phyloP scores from a whole-genome alignment of 306 rosid species.

The Vigna unguiculata region DNA sequence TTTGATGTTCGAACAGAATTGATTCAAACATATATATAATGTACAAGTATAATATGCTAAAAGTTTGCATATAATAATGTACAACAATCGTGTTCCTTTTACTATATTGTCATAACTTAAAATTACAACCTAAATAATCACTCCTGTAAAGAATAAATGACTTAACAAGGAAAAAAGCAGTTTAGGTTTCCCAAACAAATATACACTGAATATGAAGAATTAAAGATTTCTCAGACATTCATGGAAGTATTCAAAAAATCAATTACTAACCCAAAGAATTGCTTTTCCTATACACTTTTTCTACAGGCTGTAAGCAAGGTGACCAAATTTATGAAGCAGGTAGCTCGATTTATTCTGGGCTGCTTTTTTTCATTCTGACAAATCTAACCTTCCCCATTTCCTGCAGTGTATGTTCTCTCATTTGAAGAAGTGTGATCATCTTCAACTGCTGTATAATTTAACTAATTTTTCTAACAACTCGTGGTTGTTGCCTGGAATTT shows the following conservation, averaged over 20 bases:
- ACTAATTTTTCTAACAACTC: conserved; percentile 78
- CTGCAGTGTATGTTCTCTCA: conserved; percentile 30
- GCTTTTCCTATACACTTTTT: conserved; percentile 31
- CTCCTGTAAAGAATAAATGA: conserved; percentile 32
- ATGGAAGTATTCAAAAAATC: conserved; percentile 44
- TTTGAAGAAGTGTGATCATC: conserved; percentile 29
- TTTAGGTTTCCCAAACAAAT: conserved; percentile 37
- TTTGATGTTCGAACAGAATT: conserved; percentile 1
- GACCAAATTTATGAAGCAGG: conserved; percentile 24
- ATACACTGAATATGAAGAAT: conserved; percentile 15
- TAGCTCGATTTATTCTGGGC: conserved; percentile 29
- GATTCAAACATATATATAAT: background rate
- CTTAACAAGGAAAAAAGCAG: background rate
- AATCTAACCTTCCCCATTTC: conserved; percentile 14
- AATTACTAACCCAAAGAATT: conserved; percentile 43
- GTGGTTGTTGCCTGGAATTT: conserved; percentile 69
- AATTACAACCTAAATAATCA: conserved; percentile 29
- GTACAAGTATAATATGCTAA: background rate
- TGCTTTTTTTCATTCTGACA: conserved; percentile 12
- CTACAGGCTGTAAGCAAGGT: conserved; percentile 30
- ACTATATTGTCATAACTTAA: conserved; percentile 1
- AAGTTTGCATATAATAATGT: background rate
- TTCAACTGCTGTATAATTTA: conserved; percentile 75
- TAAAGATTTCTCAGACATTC: conserved; percentile 35
- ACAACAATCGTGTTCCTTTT: conserved; percentile 24